Evolutionary conservation across 2,329 filamentous ascomycete genomes (phyloP).

Genomic region (Gaeumannomyces sp.): DNA sequence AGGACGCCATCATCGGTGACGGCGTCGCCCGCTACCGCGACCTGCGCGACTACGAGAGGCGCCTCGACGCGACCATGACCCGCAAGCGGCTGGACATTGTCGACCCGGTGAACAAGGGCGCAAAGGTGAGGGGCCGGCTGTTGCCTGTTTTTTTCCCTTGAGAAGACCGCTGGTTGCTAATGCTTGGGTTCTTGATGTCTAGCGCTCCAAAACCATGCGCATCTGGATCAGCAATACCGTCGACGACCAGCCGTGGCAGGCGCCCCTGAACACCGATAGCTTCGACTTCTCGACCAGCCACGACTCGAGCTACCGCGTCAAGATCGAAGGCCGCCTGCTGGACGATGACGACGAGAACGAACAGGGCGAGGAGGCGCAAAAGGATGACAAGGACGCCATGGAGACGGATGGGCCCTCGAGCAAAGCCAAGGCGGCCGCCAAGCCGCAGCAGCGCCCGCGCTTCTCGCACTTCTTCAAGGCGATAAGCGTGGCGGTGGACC

Average conservation of each 20-base stretch:
- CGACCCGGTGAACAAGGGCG: conserved; percentile 68
- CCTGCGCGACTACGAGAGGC: conserved; percentile 79
- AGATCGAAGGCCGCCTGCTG: conserved; percentile 81
- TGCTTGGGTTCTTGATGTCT: background rate
- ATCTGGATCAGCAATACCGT: conserved; percentile 94
- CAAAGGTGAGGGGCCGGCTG: conserved; percentile 48
- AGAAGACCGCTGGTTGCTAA: conserved; percentile 9
- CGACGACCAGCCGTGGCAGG: conserved; percentile 92
- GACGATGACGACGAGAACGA: conserved; percentile 59
- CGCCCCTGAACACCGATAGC: conserved; percentile 58
- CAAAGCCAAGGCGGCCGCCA: conserved; percentile 26
- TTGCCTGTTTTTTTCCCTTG: conserved; percentile 6
- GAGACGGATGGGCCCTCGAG: conserved; percentile 47
- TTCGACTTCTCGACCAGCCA: conserved; percentile 76
- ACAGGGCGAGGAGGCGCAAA: conserved; percentile 35
- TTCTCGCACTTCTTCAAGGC: conserved; percentile 78
- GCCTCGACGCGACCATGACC: conserved; percentile 87
- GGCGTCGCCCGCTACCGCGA: conserved; percentile 76
- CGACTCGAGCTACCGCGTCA: conserved; percentile 80
- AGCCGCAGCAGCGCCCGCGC: conserved; percentile 31
- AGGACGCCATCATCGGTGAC: conserved; percentile 75
- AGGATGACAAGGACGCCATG: conserved; percentile 46
- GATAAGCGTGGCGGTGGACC: conserved; percentile 69
- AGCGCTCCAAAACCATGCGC: conserved; percentile 78
- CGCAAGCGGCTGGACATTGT: conserved; percentile 88